Evolutionary conservation across 345 rosid species (phyloP).

Genomic region (Noccaea caerulescens): DNA sequence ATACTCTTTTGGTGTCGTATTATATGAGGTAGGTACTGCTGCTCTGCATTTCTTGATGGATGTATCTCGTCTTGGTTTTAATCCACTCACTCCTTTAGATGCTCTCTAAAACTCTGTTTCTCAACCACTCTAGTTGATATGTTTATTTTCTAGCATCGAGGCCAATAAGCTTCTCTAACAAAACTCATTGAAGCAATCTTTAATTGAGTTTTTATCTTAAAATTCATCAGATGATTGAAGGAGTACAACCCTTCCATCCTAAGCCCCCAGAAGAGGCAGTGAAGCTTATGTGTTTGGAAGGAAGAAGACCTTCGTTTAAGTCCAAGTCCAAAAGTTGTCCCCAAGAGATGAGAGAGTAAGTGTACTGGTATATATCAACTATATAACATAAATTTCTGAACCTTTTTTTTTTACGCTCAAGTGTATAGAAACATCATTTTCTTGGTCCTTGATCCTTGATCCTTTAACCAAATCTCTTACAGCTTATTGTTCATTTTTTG

Average conservation of each 20-base stretch:
- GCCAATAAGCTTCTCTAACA: slow-evolving; percentile 18
- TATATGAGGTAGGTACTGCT: slow-evolving; percentile 76
- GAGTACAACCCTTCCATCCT: slow-evolving; percentile 81
- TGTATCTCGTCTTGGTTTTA: slow-evolving; percentile 19
- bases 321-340: slow-evolving; percentile 71
- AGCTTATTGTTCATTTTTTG: slow-evolving; percentile 15
- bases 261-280: slow-evolving; percentile 71
- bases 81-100: slow-evolving; percentile 8
- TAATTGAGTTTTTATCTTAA: slow-evolving; percentile 11
- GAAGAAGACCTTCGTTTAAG: slow-evolving; percentile 77
- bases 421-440: slow-evolving; percentile 13
- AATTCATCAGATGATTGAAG: slow-evolving; percentile 79
- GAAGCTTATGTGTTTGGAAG: slow-evolving; percentile 76
- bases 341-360: slow-evolving; percentile 86
- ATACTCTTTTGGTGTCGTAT: slow-evolving; percentile 76
- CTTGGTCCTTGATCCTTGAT: slow-evolving; percentile 13
- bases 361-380: slow-evolving; percentile 19
- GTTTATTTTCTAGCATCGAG: not conserved
- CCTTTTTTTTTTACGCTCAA: not conserved
- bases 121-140: slow-evolving; percentile 23
- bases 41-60: slow-evolving; percentile 13
- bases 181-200: not conserved
- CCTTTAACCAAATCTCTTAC: not conserved
- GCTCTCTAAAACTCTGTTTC: slow-evolving; percentile 20
- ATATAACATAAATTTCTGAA: slow-evolving; percentile 15